Evolutionary conservation across 106 monocot species (phyloP).

Genomic region (Posidonia australis): DNA sequence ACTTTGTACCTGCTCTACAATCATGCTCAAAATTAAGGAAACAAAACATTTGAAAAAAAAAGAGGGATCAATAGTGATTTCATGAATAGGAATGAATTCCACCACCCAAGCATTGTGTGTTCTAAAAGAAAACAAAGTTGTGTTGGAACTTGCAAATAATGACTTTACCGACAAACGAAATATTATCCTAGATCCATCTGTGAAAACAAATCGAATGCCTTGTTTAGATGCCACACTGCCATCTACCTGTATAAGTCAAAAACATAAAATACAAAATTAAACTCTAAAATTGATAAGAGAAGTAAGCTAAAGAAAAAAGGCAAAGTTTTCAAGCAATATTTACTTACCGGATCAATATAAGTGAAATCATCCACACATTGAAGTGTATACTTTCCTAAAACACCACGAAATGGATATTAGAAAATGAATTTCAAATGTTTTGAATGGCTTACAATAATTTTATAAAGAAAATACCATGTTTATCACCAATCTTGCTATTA

Average conservation of each 20-base stretch:
- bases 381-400: conserved; percentile 73
- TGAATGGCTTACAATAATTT: conserved; percentile 3
- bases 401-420: conserved; percentile 1
- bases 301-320: too few species aligned
- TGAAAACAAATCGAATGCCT: conserved; percentile 88
- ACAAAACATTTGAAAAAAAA: too few species aligned
- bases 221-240: conserved; percentile 83
- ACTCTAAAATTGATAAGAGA: too few species aligned
- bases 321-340: too few species aligned
- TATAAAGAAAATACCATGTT: conserved; percentile 35
- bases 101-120: too few species aligned
- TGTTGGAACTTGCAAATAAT: neutral
- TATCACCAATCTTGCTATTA: conserved; percentile 44
- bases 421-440: neutral
- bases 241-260: conserved; percentile 45
- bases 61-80: too few species aligned
- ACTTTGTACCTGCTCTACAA: too few species aligned
- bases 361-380: conserved; percentile 85
- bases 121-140: neutral
- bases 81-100: too few species aligned
- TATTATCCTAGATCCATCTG: conserved; percentile 91
- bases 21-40: too few species aligned
- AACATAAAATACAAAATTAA: neutral
- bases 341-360: conserved; percentile 79
- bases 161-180: conserved; percentile 70